These are phyloP conservation scores for Leccinum rimulosum DNA, from an alignment of 768 basidiomycete species.

Conservation along the genomic window DNA sequence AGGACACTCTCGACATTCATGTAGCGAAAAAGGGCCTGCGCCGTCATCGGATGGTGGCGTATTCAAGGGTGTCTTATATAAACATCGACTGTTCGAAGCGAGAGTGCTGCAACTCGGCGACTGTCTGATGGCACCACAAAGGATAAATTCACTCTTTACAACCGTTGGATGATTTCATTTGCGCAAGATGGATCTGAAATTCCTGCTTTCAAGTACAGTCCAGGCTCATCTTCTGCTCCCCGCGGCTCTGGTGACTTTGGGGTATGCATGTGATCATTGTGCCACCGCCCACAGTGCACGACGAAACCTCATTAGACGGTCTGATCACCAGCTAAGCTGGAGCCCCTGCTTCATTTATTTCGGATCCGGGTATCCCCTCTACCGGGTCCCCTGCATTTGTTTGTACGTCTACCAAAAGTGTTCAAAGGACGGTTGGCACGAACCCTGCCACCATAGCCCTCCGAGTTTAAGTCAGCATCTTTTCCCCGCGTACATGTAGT, in stretches of 20 bases:
- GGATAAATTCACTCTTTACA: conserved; percentile 8
- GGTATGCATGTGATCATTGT: not conserved
- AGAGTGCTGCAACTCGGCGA: not conserved
- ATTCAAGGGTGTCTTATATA: not conserved
- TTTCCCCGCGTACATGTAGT: not conserved
- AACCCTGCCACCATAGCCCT: not conserved
- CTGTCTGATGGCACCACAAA: not conserved
- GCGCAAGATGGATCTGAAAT: conserved; percentile 5
- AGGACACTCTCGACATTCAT: conserved; percentile 11
- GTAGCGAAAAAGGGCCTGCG: conserved; percentile 2
- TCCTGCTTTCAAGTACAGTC: conserved; percentile 7
- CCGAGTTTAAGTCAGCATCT: not conserved
- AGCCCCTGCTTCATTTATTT: conserved; percentile 3
- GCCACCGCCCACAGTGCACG: not conserved
- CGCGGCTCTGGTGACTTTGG: conserved; percentile 15
- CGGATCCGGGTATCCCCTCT: conserved; percentile 10
- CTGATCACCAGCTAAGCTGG: not conserved
- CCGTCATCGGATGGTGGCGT: conserved; percentile 8
- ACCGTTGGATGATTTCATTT: conserved; percentile 17
- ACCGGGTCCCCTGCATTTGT: not conserved
- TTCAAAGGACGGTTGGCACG: not conserved
- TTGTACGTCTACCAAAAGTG: conserved; percentile 4
- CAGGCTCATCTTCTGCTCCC: conserved; percentile 6
- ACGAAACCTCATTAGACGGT: conserved; percentile 2
- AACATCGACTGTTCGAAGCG: conserved; percentile 7